Conservation (phyloP, 495 filamentous ascomycete species). For the Friedmanniomyces simplex region DNA sequence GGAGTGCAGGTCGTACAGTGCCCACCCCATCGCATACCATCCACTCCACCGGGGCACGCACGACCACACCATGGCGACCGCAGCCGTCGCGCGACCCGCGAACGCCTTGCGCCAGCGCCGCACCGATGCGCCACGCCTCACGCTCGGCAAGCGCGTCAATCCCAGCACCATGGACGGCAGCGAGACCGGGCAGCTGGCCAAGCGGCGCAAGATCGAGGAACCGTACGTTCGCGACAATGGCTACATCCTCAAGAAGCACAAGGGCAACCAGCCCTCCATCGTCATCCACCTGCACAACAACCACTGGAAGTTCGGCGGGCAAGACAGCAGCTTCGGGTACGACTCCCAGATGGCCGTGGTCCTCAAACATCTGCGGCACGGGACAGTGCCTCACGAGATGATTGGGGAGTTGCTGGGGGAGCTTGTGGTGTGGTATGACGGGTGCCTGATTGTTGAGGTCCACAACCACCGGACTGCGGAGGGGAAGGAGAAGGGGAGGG, state of each 20-base stretch:
- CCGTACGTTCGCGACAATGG: slow-evolving; percentile 39
- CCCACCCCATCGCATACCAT: not conserved
- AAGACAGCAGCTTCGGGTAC: slow-evolving; percentile 84
- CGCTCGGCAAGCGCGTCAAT: slow-evolving; percentile 3
- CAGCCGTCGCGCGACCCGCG: slow-evolving; percentile 4
- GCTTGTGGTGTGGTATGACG: slow-evolving; percentile 82
- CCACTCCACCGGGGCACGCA: not conserved
- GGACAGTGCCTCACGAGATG: slow-evolving; percentile 64
- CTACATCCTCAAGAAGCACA: slow-evolving; percentile 76
- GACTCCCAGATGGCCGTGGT: slow-evolving; percentile 82
- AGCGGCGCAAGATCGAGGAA: slow-evolving; percentile 15
- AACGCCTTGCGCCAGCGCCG: slow-evolving; percentile 8
- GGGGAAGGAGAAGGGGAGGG: slow-evolving; percentile 41
- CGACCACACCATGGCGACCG: slow-evolving; percentile 6
- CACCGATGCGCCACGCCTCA: not conserved
- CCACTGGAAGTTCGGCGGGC: slow-evolving; percentile 87
- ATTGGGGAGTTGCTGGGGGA: slow-evolving; percentile 55
- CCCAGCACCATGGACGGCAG: not conserved
- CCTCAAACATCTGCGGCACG: slow-evolving; percentile 59
- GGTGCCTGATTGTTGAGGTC: slow-evolving; percentile 85
- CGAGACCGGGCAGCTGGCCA: not conserved
- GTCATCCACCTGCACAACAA: slow-evolving; percentile 74
- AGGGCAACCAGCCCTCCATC: slow-evolving; percentile 65
- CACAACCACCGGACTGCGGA: slow-evolving; percentile 68
- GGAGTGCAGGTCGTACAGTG: not conserved